These are phyloP conservation scores for Cyclotella choctawhatcheeana DNA, from an alignment of 108 stramenopile species.

Conservation along the genomic window DNA sequence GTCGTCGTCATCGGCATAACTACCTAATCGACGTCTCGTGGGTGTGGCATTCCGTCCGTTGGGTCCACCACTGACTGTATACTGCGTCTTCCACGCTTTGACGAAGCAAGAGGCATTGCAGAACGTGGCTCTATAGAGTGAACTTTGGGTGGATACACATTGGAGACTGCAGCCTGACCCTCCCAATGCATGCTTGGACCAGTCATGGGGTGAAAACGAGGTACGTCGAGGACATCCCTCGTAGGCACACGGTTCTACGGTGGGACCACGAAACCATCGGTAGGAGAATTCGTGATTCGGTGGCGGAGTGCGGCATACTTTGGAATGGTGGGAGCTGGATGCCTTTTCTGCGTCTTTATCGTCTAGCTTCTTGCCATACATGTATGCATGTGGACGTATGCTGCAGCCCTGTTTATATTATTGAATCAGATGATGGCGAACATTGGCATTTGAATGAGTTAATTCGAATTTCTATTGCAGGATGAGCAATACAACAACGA, in stretches of 20 bases:
- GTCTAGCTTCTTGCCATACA: slow-evolving; percentile 92
- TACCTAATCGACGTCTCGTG: slow-evolving; percentile 20
- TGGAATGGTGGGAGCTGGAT: slow-evolving; percentile 57
- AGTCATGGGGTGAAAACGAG: slow-evolving; percentile 90
- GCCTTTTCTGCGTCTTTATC: slow-evolving; percentile 69
- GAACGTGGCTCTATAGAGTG: slow-evolving; percentile 82
- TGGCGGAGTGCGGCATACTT: slow-evolving; percentile 82
- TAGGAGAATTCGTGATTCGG: slow-evolving; percentile 85
- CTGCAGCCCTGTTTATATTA: slow-evolving; percentile 63
- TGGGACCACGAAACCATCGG: slow-evolving; percentile 87
- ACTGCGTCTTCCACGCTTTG: slow-evolving; percentile 90
- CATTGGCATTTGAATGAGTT: neutral
- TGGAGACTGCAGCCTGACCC: slow-evolving; percentile 81
- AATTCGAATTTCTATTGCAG: too few relatives aligned
- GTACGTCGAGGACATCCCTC: slow-evolving; percentile 84
- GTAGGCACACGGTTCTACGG: slow-evolving; percentile 77
- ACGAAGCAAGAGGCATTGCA: slow-evolving; percentile 90
- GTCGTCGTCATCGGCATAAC: slow-evolving; percentile 48
- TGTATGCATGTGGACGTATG: slow-evolving; percentile 87
- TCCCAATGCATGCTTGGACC: slow-evolving; percentile 84
- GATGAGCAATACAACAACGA: too few relatives aligned
- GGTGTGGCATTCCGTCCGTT: slow-evolving; percentile 37
- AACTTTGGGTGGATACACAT: slow-evolving; percentile 83
- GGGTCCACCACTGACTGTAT: slow-evolving; percentile 68
- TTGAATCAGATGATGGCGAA: neutral